Evolutionary conservation across 768 basidiomycete species (phyloP), one percentile per base, ranked within the genome.

Genomic region (Lactarius quietus): DNA sequence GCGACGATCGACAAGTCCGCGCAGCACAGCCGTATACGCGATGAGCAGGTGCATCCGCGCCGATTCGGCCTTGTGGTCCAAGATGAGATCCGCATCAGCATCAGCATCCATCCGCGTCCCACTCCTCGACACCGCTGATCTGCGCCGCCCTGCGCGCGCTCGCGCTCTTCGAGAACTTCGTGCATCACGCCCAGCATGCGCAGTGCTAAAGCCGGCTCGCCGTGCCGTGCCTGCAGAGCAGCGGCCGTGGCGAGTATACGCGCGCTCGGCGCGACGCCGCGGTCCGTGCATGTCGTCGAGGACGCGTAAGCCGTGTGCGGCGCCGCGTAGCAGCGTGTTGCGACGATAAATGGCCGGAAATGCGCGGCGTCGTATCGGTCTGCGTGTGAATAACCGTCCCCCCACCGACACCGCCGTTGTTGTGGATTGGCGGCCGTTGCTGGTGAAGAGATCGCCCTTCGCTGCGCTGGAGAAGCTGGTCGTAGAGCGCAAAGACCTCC

Each of bases 301-400:
- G 23, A 87, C 76, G 26, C 69, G 65, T 0, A 76, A 70, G 0
- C 81, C 83, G 33, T 72, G 71, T 6, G 69, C 55, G 0, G 79
- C 71, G 1, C 78, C 76, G 33, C 65, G 68, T 4, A 70, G 58
- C 6, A 68, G 61, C 58, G 78, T 77, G 69, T 84, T 75, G 72
- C 72, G 39, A 75, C 72, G 45, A 88, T 73, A 71, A 89, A 89
- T 0, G 84, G 80, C 1, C 78, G 82, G 70, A 89, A 90, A 66
- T 78, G 76, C 39, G 74, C 70, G 36, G 72, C 68, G 66, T 76
- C 78, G 74, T 74, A 72, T 18, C 28, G 45, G 43, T 67, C 55
- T 17, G 26, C 28, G 26, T 23, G 12, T 48, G 45, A 48, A 23
- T 14, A 26, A 48, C 14, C 45, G 23, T 3, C 12, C 12, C 12